Conservation (phyloP, 768 basidiomycete species). For the Crepidotus variabilis region DNA sequence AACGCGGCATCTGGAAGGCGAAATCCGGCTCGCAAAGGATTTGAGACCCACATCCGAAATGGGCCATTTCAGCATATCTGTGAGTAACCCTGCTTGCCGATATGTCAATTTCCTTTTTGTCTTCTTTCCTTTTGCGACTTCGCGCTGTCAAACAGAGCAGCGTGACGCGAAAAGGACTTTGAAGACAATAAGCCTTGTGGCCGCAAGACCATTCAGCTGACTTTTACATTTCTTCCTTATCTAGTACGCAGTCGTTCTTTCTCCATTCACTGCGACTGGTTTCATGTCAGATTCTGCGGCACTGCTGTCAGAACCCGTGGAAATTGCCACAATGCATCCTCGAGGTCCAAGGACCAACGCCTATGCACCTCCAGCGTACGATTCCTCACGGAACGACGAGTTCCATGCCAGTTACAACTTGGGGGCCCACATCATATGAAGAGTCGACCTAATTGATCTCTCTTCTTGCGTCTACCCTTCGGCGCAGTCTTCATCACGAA, state of each 20-base stretch:
- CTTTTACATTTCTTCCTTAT: constrained; percentile 5
- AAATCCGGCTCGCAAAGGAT: constrained; percentile 49
- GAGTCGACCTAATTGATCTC: neutral
- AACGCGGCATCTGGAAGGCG: constrained; percentile 45
- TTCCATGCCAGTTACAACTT: constrained; percentile 1
- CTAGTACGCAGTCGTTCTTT: constrained; percentile 45
- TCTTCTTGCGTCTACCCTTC: neutral
- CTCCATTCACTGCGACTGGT: constrained; percentile 37
- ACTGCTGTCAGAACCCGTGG: constrained; percentile 45
- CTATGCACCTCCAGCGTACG: constrained; percentile 50
- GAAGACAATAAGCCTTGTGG: constrained; percentile 9
- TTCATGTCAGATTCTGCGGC: constrained; percentile 33
- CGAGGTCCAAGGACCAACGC: constrained; percentile 46
- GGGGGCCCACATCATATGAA: neutral
- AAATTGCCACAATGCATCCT: constrained; percentile 48
- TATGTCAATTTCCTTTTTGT: constrained; percentile 3
- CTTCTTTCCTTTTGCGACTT: constrained; percentile 1
- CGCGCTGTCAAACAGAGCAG: neutral
- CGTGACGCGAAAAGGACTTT: neutral
- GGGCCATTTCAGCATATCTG: constrained; percentile 49
- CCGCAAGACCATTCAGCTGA: neutral
- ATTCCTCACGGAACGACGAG: constrained; percentile 19
- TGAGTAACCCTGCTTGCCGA: constrained; percentile 22
- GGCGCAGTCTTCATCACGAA: neutral
- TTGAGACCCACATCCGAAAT: constrained; percentile 46